Conservation (phyloP, 2,329 filamentous ascomycete species). For the Pleoardoris graminearum region DNA sequence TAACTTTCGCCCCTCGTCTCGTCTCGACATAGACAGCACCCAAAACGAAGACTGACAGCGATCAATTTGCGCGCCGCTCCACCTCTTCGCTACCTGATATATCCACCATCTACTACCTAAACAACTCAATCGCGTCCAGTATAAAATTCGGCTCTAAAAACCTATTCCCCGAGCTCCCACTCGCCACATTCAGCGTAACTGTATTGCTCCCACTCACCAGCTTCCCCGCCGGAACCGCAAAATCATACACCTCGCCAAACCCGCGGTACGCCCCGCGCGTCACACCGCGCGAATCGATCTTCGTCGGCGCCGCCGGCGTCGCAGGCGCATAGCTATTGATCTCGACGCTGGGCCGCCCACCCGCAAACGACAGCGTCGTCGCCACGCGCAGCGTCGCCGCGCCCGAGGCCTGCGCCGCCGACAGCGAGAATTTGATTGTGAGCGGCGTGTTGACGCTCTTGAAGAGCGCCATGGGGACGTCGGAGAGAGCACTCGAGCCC, state of each 20-base stretch:
- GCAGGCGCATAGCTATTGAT: constrained; percentile 59
- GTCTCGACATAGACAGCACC: too few species aligned
- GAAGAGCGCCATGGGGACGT: constrained; percentile 70
- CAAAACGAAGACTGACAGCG: too few species aligned
- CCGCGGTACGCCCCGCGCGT: constrained; percentile 69
- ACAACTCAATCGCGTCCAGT: constrained; percentile 42
- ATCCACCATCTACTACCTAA: constrained; percentile 21
- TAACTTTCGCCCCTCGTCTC: too few species aligned
- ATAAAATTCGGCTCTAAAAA: constrained; percentile 62
- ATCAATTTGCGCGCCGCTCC: too few species aligned
- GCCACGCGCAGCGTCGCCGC: constrained; percentile 65
- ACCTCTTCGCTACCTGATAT: too few species aligned
- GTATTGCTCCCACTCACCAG: constrained; percentile 65
- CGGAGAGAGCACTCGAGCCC: constrained; percentile 55
- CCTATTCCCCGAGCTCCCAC: constrained; percentile 59
- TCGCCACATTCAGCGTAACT: constrained; percentile 62
- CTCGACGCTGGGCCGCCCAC: constrained; percentile 60
- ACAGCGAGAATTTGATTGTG: constrained; percentile 63
- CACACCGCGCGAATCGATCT: constrained; percentile 67
- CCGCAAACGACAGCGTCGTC: constrained; percentile 65
- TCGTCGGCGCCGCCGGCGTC: constrained; percentile 59
- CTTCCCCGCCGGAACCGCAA: constrained; percentile 62
- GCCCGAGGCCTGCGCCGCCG: constrained; percentile 52
- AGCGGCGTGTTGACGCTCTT: constrained; percentile 62
- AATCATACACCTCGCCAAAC: constrained; percentile 65